Evolutionary conservation across 2,329 filamentous ascomycete species (phyloP).

Genomic region (Trichoderma brevicompactum): DNA sequence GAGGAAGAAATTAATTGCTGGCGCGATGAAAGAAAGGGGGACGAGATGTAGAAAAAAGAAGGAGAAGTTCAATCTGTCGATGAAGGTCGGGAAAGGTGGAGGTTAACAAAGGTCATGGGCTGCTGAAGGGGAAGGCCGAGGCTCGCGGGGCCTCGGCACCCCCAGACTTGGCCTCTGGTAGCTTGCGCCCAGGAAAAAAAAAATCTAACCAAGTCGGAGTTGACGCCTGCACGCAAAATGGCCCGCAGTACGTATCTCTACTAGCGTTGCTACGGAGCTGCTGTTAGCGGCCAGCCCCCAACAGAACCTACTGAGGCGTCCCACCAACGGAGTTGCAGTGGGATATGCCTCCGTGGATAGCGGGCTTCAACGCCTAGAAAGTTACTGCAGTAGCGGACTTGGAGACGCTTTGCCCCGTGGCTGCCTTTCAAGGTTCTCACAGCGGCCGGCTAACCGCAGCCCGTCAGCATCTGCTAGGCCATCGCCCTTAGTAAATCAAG

Average conservation of each 20-base stretch:
- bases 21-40: neutral
- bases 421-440: conserved; percentile 9
- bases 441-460: neutral
- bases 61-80: conserved; percentile 7
- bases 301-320: conserved; percentile 17
- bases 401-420: neutral
- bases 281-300: conserved; percentile 19
- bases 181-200: neutral
- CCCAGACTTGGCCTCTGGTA: conserved; percentile 28
- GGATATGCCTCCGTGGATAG: neutral
- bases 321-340: conserved; percentile 9
- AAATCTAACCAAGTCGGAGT: neutral
- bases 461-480: neutral
- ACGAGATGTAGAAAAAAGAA: neutral
- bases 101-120: conserved; percentile 23
- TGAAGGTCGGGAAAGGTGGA: conserved; percentile 24
- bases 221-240: neutral
- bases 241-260: neutral
- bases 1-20: conserved; percentile 3
- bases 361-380: neutral
- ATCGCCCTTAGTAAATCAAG: too few species aligned
- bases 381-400: neutral
- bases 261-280: neutral
- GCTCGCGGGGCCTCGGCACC: conserved; percentile 32
- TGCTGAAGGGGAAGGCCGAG: conserved; percentile 30